These are phyloP conservation scores for Ogataea dorogensis DNA, from an alignment of 805 yeast genomes.

Conservation along the genomic window DNA sequence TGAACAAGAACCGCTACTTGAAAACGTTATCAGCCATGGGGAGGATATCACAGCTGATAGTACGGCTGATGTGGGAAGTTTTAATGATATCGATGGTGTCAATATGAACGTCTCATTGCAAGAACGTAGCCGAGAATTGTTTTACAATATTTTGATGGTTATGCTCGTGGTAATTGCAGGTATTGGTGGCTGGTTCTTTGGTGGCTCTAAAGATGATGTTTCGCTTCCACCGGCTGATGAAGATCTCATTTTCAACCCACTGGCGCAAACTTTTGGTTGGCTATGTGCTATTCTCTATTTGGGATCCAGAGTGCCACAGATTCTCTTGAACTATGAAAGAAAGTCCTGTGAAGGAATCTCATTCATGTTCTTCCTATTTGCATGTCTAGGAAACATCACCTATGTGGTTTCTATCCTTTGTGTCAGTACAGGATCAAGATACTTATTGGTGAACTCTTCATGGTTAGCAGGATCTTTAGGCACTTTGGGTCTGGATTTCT, in stretches of 20 bases:
- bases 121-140: slow-evolving; percentile 25
- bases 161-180: slow-evolving; percentile 72
- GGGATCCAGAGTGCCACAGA: slow-evolving; percentile 93
- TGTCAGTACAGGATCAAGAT: slow-evolving; percentile 66
- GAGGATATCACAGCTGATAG: slow-evolving; percentile 18
- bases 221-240: slow-evolving; percentile 34
- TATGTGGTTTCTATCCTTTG: slow-evolving; percentile 84
- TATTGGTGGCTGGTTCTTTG: slow-evolving; percentile 79
- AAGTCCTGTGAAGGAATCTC: slow-evolving; percentile 95
- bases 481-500: slow-evolving; percentile 77
- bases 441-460: slow-evolving; percentile 76
- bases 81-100: slow-evolving; percentile 34
- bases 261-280: slow-evolving; percentile 89
- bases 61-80: slow-evolving; percentile 27
- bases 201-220: slow-evolving; percentile 35
- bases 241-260: slow-evolving; percentile 60
- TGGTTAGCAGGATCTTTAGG: slow-evolving; percentile 95
- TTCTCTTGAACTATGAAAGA: slow-evolving; percentile 76
- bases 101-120: slow-evolving; percentile 16
- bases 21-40: slow-evolving; percentile 52
- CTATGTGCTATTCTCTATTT: slow-evolving; percentile 70
- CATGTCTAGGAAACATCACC: slow-evolving; percentile 90
- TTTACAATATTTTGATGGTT: slow-evolving; percentile 52
- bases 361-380: slow-evolving; percentile 89
- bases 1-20: slow-evolving; percentile 60